These are phyloP conservation scores for Schrenkiella parvula DNA, from an alignment of 345 rosid genomes.

Conservation along the genomic window DNA sequence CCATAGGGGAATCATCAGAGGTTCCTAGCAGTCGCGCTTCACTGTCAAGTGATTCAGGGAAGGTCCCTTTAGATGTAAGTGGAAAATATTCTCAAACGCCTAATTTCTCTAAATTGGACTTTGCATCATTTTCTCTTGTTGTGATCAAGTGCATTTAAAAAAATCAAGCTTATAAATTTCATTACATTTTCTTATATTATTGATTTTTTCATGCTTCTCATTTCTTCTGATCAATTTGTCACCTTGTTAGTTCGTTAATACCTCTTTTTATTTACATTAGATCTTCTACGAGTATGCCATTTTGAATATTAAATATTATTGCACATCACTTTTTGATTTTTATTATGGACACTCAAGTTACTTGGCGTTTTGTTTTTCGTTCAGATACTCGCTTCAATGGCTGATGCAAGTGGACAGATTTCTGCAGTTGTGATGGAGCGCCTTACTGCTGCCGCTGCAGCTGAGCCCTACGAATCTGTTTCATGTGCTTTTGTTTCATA, in stretches of 20 bases:
- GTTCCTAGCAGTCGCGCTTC: slow-evolving; percentile 56
- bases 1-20: slow-evolving; percentile 54
- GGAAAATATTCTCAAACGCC: slow-evolving; percentile 21
- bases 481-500: slow-evolving; percentile 97
- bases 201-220: background rate
- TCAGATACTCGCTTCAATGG: slow-evolving; percentile 98
- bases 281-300: slow-evolving; percentile 2
- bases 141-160: background rate
- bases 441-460: slow-evolving; percentile 93
- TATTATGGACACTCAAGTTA: slow-evolving; percentile 10
- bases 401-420: slow-evolving; percentile 93
- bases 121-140: slow-evolving; percentile 1
- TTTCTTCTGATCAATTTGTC: background rate
- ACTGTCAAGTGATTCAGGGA: slow-evolving; percentile 57
- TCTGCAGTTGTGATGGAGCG: slow-evolving; percentile 92
- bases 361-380: slow-evolving; percentile 12
- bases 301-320: background rate
- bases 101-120: background rate
- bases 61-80: slow-evolving; percentile 87
- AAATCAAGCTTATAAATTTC: background rate
- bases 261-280: background rate
- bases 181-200: background rate
- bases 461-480: slow-evolving; percentile 97
- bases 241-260: background rate
- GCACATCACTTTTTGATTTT: slow-evolving; percentile 9